Evolutionary conservation across 192 early-diverging fungal genomes (phyloP), one percentile per base, ranked within the genome.

Genomic region (Chytriomyces sp.): DNA sequence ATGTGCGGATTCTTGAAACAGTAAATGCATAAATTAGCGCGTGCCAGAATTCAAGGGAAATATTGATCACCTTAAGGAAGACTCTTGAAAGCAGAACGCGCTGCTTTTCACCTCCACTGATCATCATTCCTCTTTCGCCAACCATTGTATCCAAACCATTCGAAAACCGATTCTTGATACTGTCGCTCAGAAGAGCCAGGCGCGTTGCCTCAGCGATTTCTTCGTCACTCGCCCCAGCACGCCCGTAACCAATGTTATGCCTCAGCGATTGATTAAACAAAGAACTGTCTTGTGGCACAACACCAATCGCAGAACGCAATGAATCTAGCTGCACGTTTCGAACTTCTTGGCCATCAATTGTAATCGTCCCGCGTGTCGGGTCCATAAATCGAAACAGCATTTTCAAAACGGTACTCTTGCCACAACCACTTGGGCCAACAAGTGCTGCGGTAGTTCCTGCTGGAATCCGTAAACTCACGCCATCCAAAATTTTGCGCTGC

Each of bases 341-440:
- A 46, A 99, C 81, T 53, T 93, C 88, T 75, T 97, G 93, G 6
- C 91, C 93, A 70, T 98, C 95, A 11, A 99, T 90, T 64, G 87
- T 87, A 9, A 99, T 93, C 20, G 79, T 86, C 6, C 98, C 98
- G 1, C 45, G 44, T 6, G 87, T 82, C 3, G 97, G 96, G 72
- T 98, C 96, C 76, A 94, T 97, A 85, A 96, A 98, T 5, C 98
- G 90, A 87, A 95, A 96, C 6, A 99, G 80, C 43, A 99, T 87
- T 50, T 94, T 87, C 78, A 93, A 16, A 44, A 86, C 81, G 48
- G 88, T 86, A 13, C 82, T 84, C 77, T 90, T 94, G 77, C 97
- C 98, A 73, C 96, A 96, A 1, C 98, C 98, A 79, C 89, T 91
- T 1, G 95, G 94, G 0, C 97, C 97, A 0, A 98, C 97, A 81